Evolutionary conservation across 176 grass and related monocot species (phyloP), one percentile per base, ranked within the genome.

Genomic region (Rhynchospora pubera): DNA sequence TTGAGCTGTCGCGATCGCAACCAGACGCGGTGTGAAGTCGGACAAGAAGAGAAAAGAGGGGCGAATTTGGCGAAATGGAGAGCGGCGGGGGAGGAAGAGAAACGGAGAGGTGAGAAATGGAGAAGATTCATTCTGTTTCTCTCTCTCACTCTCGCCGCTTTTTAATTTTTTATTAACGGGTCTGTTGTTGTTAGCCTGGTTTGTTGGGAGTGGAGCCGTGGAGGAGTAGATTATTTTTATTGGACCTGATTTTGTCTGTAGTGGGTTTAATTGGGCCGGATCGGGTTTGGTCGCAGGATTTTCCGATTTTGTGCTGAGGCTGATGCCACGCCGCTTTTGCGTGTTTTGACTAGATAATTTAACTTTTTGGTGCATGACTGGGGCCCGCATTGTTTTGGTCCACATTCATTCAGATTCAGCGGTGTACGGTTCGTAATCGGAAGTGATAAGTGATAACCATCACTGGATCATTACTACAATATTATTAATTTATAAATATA

Each of bases 81-180:
- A 30, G n/a, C 62, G 34, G 59, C 57, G 65, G 85, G 34, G 69
- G 77, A 30, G 82, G 77, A 65, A 14, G 84, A 30, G 83, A 75
- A 74, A 73, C 24, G 81, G 87, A 72, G 55, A 62, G 79, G 80
- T 64, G 83, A 58, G 73, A 84, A 77, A 65, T 77, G 84, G 57
- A 83, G 82, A 23, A 91, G 85, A 39, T 39, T 39, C 87, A 92
- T 87, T 85, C 85, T 76, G 68, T 82, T 24, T 57, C 50, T 57
- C 28, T 60, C 34, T 70, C 66, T 18, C 32, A 7, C 42, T 70
- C 56, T 60, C 57, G 3, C 14, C 56, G 26, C 48, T 79, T 79
- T 57, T 79, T 65, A 6, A 39, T 65, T 72, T 48, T 7, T 51
- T 60, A 9, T 60, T 61, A 14, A 51, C 10, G 70, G 45, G 19